Base-by-base conservation (phyloP, 2,329 filamentous ascomycete genomes). In the Phialophora tarda region DNA sequence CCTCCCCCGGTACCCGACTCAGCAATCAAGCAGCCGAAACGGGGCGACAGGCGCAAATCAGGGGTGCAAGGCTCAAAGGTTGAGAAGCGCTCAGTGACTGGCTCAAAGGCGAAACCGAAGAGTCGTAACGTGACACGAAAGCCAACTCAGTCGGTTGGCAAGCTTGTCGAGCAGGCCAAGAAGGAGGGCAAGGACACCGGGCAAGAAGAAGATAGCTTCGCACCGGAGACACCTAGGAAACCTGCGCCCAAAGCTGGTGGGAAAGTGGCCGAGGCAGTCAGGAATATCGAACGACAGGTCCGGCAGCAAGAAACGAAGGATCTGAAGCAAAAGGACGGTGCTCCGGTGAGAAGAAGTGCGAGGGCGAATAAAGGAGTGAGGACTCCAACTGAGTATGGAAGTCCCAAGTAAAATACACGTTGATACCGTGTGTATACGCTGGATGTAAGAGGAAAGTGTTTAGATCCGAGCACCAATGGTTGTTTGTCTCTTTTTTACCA, bases 281-380 rank as follows among this genome's bases (percentile, higher is more conserved):
- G 47, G 21, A 62, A 64, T 41, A 65, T 69, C 53, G 65, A 67
- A 28, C 21, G 59, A 34, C 63, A 67, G 50, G 59, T 65, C 17
- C 41, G 24, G 14, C 21, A 57, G 24, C 53, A 66, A 23, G 57
- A 62, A 24, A 30, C 50, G 26, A 17, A 60, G 26, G 24, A 47
- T 21, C 28, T 24, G 53, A 66, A 59, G 61, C 68, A 70, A 60
- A 70, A 64, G 34, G 63, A 70, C 50, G 68, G 68, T 8, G 66
- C 59, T 17, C 63, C 65, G 4, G 68, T 70, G 14, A 56, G 68
- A 12, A 63, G 68, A 34, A 70, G 68, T 51, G 41, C 24, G 32
- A 48, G 68, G 26, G 51, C 53, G 32, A 70, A 70, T 28, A 70
- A 70, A 58, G 65, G 65, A 7, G 53, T 66, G 21, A 61, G 67